phyloP scores from a whole-genome alignment of 352 stramenopile genomes.

The Pythium scleroteichum region DNA sequence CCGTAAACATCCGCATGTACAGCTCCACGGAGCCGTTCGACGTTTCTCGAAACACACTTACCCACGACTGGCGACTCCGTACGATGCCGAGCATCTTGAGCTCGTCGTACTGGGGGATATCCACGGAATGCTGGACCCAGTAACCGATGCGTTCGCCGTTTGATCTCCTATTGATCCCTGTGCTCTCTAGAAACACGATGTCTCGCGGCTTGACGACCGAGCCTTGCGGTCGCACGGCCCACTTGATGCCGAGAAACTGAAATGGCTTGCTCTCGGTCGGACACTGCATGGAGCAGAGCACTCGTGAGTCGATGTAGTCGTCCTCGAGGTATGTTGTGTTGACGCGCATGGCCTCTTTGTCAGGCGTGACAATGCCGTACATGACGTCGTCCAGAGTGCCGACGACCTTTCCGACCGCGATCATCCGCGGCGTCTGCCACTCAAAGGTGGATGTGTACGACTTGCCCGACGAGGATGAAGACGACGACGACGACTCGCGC shows the following conservation, averaged over 20 bases:
- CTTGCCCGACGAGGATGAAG: constrained; percentile 2
- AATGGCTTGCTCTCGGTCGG: constrained; percentile 36
- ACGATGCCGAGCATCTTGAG: constrained; percentile 21
- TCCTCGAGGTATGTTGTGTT: constrained; percentile 51
- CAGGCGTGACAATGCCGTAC: constrained; percentile 51
- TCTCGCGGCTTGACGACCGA: constrained; percentile 16
- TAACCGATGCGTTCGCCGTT: constrained; percentile 22
- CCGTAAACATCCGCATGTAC: constrained; percentile 13
- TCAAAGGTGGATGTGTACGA: constrained; percentile 2
- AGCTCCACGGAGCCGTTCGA: constrained; percentile 18
- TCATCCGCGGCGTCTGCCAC: constrained; percentile 15
- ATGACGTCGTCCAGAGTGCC: constrained; percentile 63
- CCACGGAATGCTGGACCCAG: constrained; percentile 17
- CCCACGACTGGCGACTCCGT: constrained; percentile 20
- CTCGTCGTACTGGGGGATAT: constrained; percentile 16
- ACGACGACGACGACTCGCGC: constrained; percentile 11
- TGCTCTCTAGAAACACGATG: constrained; percentile 21
- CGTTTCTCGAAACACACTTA: constrained; percentile 15
- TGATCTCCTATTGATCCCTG: constrained; percentile 10
- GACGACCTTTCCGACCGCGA: constrained; percentile 19
- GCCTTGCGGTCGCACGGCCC: constrained; percentile 22
- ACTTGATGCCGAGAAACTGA: constrained; percentile 31
- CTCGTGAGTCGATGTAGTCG: constrained; percentile 33
- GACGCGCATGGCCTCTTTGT: constrained; percentile 52
- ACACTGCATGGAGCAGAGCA: constrained; percentile 46